Evolutionary conservation across 169 alveolate genomes (phyloP).

Genomic region (Plasmodium yoelii): DNA sequence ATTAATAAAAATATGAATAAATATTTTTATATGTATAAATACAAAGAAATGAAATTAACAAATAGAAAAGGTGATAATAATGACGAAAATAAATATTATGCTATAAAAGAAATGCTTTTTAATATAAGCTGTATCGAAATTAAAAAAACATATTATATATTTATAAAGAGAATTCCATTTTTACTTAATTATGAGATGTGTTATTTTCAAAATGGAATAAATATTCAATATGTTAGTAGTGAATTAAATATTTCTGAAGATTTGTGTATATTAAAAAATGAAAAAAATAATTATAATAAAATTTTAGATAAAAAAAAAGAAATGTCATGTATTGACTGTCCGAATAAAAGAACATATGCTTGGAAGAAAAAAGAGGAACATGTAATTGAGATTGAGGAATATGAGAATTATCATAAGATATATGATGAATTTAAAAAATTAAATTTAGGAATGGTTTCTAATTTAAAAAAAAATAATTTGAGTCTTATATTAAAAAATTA

Average conservation of each 20-base stretch:
- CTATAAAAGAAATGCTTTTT: conserved; percentile 39
- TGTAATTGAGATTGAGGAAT: neutral
- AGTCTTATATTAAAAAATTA: conserved; percentile 1
- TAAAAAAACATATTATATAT: conserved; percentile 42
- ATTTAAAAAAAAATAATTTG: conserved; percentile 4
- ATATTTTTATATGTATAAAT: conserved; percentile 49
- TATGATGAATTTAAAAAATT: neutral
- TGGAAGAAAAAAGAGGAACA: neutral
- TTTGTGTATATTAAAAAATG: no score
- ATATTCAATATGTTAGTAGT: no score
- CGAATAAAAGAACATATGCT: no score
- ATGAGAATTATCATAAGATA: neutral
- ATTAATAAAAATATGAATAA: conserved; percentile 27
- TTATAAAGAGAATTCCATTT: conserved; percentile 32
- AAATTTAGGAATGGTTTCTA: neutral
- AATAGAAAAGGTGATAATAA: conserved; percentile 8
- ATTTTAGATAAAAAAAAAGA: no score
- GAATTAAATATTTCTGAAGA: no score
- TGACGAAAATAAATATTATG: neutral
- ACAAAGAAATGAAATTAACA: neutral
- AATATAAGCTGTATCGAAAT: conserved; percentile 25
- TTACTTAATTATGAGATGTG: neutral
- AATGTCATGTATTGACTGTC: no score
- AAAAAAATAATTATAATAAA: no score
- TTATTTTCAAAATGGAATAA: neutral